Conservation (phyloP, 306 rosid genomes). For the Prunus dulcis region DNA sequence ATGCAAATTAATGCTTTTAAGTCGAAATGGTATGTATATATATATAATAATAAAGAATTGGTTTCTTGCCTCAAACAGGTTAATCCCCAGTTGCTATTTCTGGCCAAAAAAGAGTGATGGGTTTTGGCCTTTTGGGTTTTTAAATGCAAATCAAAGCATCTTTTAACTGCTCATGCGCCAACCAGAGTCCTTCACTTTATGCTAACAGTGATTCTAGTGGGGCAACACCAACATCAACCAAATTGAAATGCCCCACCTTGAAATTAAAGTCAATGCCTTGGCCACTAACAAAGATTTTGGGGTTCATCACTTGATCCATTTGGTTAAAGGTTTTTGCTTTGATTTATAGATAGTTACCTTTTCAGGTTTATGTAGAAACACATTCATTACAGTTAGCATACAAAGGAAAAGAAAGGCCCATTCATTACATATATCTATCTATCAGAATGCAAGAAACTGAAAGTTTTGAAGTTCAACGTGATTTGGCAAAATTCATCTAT, state of each 20-base stretch:
- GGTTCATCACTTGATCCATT: neutral
- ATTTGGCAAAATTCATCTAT: too few species aligned
- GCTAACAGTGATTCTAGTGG: neutral
- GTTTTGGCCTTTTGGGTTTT: neutral
- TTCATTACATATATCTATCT: neutral
- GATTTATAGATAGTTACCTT: neutral
- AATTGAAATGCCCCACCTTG: neutral
- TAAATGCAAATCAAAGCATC: neutral
- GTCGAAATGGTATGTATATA: neutral
- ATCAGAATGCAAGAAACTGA: neutral
- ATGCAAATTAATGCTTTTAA: neutral
- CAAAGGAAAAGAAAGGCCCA: neutral
- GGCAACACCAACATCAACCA: neutral
- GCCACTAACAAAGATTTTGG: slow-evolving; percentile 12
- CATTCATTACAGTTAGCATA: neutral
- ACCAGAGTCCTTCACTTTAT: neutral
- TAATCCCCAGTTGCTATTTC: slow-evolving; percentile 3
- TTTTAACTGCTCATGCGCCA: neutral
- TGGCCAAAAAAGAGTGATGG: neutral
- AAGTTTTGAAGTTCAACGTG: too few species aligned
- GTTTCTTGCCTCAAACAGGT: neutral
- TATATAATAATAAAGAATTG: neutral
- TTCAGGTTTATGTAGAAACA: neutral
- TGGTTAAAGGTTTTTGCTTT: neutral
- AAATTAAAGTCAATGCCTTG: slow-evolving; percentile 4